Evolutionary conservation across 1,284 basidiomycete species (phyloP).

Genomic region (Gymnopus androsaceus): DNA sequence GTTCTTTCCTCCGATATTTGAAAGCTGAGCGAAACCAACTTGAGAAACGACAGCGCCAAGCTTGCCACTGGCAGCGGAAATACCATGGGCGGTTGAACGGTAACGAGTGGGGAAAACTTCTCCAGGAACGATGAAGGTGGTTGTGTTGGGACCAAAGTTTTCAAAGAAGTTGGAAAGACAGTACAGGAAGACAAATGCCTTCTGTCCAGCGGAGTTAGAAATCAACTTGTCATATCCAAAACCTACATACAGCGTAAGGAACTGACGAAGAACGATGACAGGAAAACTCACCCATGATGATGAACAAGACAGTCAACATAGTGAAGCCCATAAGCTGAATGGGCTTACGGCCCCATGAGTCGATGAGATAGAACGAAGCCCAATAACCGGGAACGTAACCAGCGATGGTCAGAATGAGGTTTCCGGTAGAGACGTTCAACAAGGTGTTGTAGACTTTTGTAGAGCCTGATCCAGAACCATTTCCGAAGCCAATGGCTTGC

Average conservation of each 20-base stretch:
- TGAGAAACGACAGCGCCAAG: conserved; percentile 84
- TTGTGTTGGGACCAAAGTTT: conserved; percentile 56
- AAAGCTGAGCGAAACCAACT: conserved; percentile 73
- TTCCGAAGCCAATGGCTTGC: conserved; percentile 58
- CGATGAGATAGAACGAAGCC: conserved; percentile 69
- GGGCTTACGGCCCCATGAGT: conserved; percentile 72
- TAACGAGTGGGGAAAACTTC: conserved; percentile 89
- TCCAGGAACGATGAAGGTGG: conserved; percentile 63
- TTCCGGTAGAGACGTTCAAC: conserved; percentile 58
- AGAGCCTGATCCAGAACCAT: conserved; percentile 38
- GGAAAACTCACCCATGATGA: conserved; percentile 60
- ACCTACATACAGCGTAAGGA: conserved; percentile 43
- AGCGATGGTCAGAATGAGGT: conserved; percentile 70
- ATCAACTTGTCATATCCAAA: conserved; percentile 74
- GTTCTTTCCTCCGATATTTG: conserved; percentile 65
- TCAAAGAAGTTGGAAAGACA: conserved; percentile 77
- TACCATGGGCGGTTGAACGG: conserved; percentile 82
- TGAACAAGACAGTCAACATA: conserved; percentile 66
- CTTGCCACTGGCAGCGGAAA: conserved; percentile 83
- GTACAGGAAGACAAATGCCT: conserved; percentile 78
- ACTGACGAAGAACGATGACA: conserved; percentile 15
- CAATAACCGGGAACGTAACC: conserved; percentile 79
- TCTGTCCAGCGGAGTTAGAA: conserved; percentile 49
- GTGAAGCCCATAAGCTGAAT: conserved; percentile 81
- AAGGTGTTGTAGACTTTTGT: conserved; percentile 51